Percentiles rank a stretch among this genome's conserved stretches.
Evolutionary conservation across 2,329 filamentous ascomycete genomes (phyloP).

Genomic region (Clonostachys rosea): DNA sequence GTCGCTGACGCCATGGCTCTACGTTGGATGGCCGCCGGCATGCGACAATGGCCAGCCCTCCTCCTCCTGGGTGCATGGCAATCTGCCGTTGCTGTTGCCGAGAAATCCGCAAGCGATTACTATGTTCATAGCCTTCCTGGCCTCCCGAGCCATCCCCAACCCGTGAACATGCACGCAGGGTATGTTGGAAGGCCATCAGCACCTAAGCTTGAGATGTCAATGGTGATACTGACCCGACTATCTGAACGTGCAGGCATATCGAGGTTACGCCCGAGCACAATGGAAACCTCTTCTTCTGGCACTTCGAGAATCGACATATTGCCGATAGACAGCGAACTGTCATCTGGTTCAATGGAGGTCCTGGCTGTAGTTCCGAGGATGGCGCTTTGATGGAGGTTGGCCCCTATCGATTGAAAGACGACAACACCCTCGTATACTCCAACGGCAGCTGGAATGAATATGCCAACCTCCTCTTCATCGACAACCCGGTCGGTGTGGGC

Average conservation of each 20-base stretch:
- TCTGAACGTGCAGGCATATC: constrained; percentile 63
- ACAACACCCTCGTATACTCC: constrained; percentile 69
- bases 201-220: neutral
- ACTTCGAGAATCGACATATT: constrained; percentile 93
- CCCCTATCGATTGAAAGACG: constrained; percentile 79
- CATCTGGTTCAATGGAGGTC: constrained; percentile 95
- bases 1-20: constrained; percentile 13
- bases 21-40: constrained; percentile 9
- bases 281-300: constrained; percentile 98
- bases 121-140: constrained; percentile 84
- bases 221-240: constrained; percentile 14
- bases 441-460: constrained; percentile 99
- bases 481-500: constrained; percentile 93
- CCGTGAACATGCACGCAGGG: constrained; percentile 98
- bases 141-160: constrained; percentile 63
- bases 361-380: constrained; percentile 96
- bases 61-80: constrained; percentile 32
- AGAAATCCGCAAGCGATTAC: constrained; percentile 64
- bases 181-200: constrained; percentile 38
- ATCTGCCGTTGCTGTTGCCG: constrained; percentile 24
- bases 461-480: constrained; percentile 92
- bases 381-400: constrained; percentile 95
- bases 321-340: constrained; percentile 87
- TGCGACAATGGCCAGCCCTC: constrained; percentile 21
- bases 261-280: constrained; percentile 82